Evolutionary conservation across 306 rosid species (phyloP).

Genomic region (Gastrolobium villosum): DNA sequence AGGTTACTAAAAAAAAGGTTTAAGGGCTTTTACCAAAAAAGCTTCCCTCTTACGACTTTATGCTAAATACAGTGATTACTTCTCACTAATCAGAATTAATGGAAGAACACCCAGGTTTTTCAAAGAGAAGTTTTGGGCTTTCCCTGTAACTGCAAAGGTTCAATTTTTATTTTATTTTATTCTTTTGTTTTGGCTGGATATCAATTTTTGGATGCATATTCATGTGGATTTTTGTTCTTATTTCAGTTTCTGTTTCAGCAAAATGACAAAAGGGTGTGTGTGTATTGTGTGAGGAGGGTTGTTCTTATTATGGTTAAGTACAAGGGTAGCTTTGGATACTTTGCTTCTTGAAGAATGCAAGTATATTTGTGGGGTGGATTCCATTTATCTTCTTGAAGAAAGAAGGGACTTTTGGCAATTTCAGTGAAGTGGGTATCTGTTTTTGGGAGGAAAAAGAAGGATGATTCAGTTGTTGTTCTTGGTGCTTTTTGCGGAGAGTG

Average conservation of each 20-base stretch:
- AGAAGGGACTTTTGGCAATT: conserved; percentile 23
- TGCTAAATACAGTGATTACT: conserved; percentile 44
- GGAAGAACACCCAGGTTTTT: conserved; percentile 34
- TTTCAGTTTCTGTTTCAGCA: neutral
- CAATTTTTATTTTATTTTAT: conserved; percentile 24
- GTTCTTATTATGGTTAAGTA: neutral
- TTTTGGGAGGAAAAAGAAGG: conserved; percentile 18
- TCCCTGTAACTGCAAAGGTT: conserved; percentile 22
- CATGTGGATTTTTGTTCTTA: conserved; percentile 14
- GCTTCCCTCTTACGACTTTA: conserved; percentile 3
- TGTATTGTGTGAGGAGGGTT: conserved; percentile 7
- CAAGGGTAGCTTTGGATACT: neutral
- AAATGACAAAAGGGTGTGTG: conserved; percentile 38
- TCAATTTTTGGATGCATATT: conserved; percentile 31
- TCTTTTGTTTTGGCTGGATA: neutral
- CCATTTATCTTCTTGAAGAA: conserved; percentile 9
- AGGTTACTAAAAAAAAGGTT: neutral
- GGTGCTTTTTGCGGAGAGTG: conserved; percentile 72
- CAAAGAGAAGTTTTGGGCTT: conserved; percentile 14
- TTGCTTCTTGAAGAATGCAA: conserved; percentile 12
- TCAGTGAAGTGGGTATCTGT: conserved; percentile 11
- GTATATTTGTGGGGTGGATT: conserved; percentile 15
- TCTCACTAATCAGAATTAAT: conserved; percentile 31
- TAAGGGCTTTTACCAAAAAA: neutral
- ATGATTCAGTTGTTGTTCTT: conserved; percentile 82